Evolutionary conservation across 139 green algal species (phyloP), one percentile per base, ranked within the genome.

Genomic region (Auxenochlorella pyrenoidosa): DNA sequence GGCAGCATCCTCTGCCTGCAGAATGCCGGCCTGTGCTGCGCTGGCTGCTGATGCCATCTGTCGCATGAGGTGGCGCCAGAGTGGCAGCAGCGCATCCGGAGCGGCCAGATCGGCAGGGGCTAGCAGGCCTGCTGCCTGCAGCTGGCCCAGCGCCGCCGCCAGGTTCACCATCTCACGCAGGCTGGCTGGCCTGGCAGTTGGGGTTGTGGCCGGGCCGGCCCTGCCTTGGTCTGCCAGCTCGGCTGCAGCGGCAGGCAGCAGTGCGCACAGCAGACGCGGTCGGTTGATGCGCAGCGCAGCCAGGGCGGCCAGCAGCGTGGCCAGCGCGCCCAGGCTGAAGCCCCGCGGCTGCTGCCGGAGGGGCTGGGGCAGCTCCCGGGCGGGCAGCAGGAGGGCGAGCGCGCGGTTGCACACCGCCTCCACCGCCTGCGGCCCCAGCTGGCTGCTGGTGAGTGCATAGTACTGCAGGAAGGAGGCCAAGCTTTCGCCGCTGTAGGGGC

Each of bases 381-480:
- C 28, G 40, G 71, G 71, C n/a, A 47, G 8, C n/a, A 81, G 44
- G 8, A 63, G 28, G 8, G 38, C 79, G 40, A 85, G 80, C 41
- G 68, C 58, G 28, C 80, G 38, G 2, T 41, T 40, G 63, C 43
- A 40, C 40, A 76, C 40, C 40, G 80, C 80, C 59, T 75, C 28
- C 6, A 41, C 40, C 5, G 80, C 41, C 32, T 63, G 40, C 2
- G 54, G 22, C 0, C 34, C 5, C 18, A 43, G 80, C 40, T 77
- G 80, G 24, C 36, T 19, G 38, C 32, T 28, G 0, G 68, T 40
- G 3, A 51, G 58, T 5, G 40, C 63, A 18, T 43, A 75, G 80
- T 30, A 75, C 38, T 77, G 30, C 28, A 85, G 80, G 10, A 85
- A 34, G 60, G 32, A 43, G 59, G 80, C 80, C 63, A 85, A 40